A percentile compares a stretch with the other conserved stretches of the same genome.
These are phyloP conservation scores for Auricularia cornea DNA, from an alignment of 768 basidiomycete species.

Conservation along the genomic window DNA sequence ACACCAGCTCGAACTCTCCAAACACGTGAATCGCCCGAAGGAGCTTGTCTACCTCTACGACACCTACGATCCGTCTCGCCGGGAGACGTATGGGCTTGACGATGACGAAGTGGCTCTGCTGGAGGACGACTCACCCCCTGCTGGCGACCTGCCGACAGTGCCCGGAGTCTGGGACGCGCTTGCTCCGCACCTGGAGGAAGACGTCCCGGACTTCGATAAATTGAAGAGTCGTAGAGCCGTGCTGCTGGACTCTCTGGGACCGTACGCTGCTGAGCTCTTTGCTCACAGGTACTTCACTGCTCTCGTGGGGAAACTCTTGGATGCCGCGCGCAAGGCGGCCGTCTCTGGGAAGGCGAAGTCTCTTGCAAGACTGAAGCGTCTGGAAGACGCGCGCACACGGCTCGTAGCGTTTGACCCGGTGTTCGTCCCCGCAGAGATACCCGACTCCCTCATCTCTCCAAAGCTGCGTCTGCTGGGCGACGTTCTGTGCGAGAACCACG, in stretches of 20 bases:
- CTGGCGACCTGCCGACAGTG: no score
- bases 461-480: constrained; percentile 60
- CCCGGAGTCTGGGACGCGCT: constrained; percentile 44
- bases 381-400: background rate
- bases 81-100: constrained; percentile 4
- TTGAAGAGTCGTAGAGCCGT: constrained; percentile 55
- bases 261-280: constrained; percentile 67
- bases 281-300: constrained; percentile 10
- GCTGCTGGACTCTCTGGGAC: constrained; percentile 57
- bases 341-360: no score
- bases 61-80: background rate
- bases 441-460: constrained; percentile 42
- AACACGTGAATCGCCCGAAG: constrained; percentile 52
- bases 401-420: background rate
- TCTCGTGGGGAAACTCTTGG: background rate
- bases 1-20: constrained; percentile 54
- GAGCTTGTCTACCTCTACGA: constrained; percentile 42
- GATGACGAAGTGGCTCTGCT: constrained; percentile 40
- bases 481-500: constrained; percentile 47
- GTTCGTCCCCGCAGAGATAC: background rate
- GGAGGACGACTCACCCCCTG: no score
- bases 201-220: constrained; percentile 39
- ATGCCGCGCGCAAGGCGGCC: background rate
- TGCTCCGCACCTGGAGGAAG: constrained; percentile 45
- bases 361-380: no score